Conservation (phyloP, 169 alveolate species). For the Babesia divergens region DNA sequence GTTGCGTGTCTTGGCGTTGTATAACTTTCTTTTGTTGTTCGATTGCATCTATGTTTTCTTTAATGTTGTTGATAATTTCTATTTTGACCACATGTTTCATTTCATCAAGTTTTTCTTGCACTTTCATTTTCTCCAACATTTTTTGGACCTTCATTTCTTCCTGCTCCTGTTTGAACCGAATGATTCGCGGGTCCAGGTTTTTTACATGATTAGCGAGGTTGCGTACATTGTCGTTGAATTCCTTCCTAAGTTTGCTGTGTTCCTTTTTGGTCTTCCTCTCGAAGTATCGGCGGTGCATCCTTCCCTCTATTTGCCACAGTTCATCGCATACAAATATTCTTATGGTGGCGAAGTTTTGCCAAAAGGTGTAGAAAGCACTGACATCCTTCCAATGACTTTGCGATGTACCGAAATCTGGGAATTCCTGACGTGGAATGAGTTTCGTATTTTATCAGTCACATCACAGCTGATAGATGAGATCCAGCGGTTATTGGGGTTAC, state of each 20-base stretch:
- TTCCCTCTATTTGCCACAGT: slow-evolving; percentile 15
- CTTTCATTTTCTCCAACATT: not conserved
- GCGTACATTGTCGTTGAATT: slow-evolving; percentile 28
- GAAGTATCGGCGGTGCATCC: slow-evolving; percentile 9
- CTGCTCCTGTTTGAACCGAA: slow-evolving; percentile 12
- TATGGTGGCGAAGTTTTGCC: slow-evolving; percentile 26
- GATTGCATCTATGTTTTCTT: not conserved
- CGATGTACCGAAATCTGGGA: slow-evolving; percentile 36
- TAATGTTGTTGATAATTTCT: slow-evolving; percentile 21
- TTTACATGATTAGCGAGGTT: slow-evolving; percentile 24
- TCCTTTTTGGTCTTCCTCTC: slow-evolving; percentile 29
- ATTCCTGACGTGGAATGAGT: not conserved
- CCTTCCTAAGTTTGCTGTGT: slow-evolving; percentile 35
- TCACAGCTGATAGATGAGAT: no score
- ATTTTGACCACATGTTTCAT: slow-evolving; percentile 27
- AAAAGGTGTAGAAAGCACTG: slow-evolving; percentile 9
- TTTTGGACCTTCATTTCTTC: slow-evolving; percentile 12
- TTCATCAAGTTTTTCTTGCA: slow-evolving; percentile 25
- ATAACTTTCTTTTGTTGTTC: slow-evolving; percentile 4
- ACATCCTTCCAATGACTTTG: slow-evolving; percentile 12
- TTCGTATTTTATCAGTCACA: no score
- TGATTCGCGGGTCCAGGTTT: slow-evolving; percentile 40
- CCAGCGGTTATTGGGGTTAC: no score
- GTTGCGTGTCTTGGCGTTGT: not conserved
- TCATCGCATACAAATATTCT: slow-evolving; percentile 13